A percentile compares a stretch with the other conserved stretches of the same genome.
Evolutionary conservation across 495 filamentous ascomycete genomes (phyloP).

Genomic region (Hypoxylon fragiforme): DNA sequence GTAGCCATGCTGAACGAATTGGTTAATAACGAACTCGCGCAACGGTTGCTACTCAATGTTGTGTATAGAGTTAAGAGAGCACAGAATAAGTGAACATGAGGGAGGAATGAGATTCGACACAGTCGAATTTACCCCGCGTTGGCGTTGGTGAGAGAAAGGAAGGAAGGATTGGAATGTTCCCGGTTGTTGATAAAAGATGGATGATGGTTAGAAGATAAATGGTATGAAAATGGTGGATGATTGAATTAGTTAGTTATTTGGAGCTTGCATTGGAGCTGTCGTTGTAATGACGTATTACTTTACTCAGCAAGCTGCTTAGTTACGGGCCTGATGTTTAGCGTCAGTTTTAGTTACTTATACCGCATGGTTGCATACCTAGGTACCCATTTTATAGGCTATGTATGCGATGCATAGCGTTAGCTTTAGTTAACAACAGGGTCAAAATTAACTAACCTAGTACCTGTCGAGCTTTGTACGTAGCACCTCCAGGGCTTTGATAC

Average conservation of each 20-base stretch:
- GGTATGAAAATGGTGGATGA: constrained; percentile 24
- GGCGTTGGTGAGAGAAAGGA: constrained; percentile 14
- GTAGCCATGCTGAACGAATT: constrained; percentile 60
- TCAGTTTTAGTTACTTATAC: too few relatives aligned
- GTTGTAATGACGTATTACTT: constrained; percentile 30
- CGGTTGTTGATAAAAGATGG: too few relatives aligned
- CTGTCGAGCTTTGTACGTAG: too few relatives aligned
- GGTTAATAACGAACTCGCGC: constrained; percentile 39
- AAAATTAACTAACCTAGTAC: too few relatives aligned
- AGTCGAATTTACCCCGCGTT: constrained; percentile 26
- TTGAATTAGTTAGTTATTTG: too few relatives aligned
- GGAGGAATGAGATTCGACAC: constrained; percentile 7
- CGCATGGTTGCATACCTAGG: too few relatives aligned
- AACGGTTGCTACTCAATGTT: constrained; percentile 11
- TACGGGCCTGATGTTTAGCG: too few relatives aligned
- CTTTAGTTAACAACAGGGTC: too few relatives aligned
- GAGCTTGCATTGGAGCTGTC: constrained; percentile 12
- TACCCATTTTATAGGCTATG: too few relatives aligned
- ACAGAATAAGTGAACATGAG: constrained; percentile 3
- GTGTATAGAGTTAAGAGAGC: constrained; percentile 4
- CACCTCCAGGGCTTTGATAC: too few relatives aligned
- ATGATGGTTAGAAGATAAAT: too few relatives aligned
- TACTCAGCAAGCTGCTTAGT: neutral
- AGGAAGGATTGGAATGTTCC: constrained; percentile 24
- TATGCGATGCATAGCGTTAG: too few relatives aligned